Evolutionary conservation across 208 protist genomes (phyloP), one percentile per base, ranked within the genome.

Genomic region (Trypanosoma scelopori): DNA sequence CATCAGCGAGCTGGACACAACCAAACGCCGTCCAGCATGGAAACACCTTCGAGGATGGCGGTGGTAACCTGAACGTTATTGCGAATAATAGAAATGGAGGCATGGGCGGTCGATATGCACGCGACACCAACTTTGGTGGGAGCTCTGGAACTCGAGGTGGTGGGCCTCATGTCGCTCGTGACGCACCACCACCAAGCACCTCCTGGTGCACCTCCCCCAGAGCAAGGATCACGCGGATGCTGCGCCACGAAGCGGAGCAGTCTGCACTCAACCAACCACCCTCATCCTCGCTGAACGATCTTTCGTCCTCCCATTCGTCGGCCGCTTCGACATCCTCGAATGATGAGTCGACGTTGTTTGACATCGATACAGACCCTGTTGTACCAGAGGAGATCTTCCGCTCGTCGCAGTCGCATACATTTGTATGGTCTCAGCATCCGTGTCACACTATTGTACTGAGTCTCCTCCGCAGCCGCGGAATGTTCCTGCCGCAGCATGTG

Each of bases 351-450:
- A 39, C 43, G 28, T 57, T 65, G 11, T 76, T 62, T 47, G 65
- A 76, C 56, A 55, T 81, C 3, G 87, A 93, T 43, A 69, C 67
- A 42, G 67, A 77, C 55, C 79, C 84, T 16, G 78, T 93, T 12
- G 81, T 93, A 18, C 87, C 87, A 13, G 27, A 48, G 1, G 74
- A 77, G 42, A 27, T 91, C 15, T 79, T 91, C 3, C 55, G 59
- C 41, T 47, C 37, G 37, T 53, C 70, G 7, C 69, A 78, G 50
- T 39, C 64, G 47, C 46, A 27, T 3, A 32, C 41, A 6, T 80
- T 81, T 49, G 63, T 58, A 22, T 94, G 89, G 85, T 62, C 66
- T 6, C 74, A 68, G 0, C 85, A 94, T 50, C 84, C 83, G 22
- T 72, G 79, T 46, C 81, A 89, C 67, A 18, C 49, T 60, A 74